Percentiles rank a stretch among this genome's conserved stretches.
Conservation (phyloP, 2,329 filamentous ascomycete species). For the Dactylellina drechsleri region DNA sequence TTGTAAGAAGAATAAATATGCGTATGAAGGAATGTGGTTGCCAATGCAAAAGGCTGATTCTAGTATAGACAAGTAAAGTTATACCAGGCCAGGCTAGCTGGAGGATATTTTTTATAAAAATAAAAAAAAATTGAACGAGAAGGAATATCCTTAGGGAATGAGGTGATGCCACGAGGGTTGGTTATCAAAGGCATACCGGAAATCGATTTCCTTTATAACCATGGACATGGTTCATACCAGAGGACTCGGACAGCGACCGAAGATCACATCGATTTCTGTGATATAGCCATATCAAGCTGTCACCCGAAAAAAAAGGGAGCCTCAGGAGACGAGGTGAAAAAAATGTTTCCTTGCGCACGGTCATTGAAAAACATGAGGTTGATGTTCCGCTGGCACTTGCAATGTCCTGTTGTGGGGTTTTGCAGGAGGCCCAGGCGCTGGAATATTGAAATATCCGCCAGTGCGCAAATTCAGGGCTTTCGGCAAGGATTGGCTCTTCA, state of each 20-base stretch:
- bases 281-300: constrained; percentile 8
- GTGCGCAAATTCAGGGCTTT: constrained; percentile 19
- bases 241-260: background rate
- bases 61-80: constrained; percentile 18
- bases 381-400: background rate
- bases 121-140: constrained; percentile 14
- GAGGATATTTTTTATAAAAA: constrained; percentile 8
- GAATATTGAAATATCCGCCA: constrained; percentile 24
- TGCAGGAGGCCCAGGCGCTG: constrained; percentile 29
- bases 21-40: constrained; percentile 36
- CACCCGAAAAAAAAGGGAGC: constrained; percentile 4
- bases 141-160: constrained; percentile 39
- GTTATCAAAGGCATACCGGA: constrained; percentile 10
- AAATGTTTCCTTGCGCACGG: constrained; percentile 30
- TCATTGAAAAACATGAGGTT: constrained; percentile 3
- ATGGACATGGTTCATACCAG: no score
- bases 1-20: background rate
- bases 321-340: constrained; percentile 21
- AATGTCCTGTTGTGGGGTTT: constrained; percentile 26
- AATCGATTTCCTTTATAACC: constrained; percentile 30
- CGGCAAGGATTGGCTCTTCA: constrained; percentile 17
- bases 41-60: constrained; percentile 31
- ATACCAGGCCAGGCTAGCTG: constrained; percentile 32
- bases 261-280: constrained; percentile 18
- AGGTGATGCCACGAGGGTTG: constrained; percentile 20